A percentile compares a stretch with the other conserved stretches of the same genome.
These are phyloP conservation scores for Rhizophagus clarus DNA, from an alignment of 192 early-diverging fungal species.

Conservation along the genomic window DNA sequence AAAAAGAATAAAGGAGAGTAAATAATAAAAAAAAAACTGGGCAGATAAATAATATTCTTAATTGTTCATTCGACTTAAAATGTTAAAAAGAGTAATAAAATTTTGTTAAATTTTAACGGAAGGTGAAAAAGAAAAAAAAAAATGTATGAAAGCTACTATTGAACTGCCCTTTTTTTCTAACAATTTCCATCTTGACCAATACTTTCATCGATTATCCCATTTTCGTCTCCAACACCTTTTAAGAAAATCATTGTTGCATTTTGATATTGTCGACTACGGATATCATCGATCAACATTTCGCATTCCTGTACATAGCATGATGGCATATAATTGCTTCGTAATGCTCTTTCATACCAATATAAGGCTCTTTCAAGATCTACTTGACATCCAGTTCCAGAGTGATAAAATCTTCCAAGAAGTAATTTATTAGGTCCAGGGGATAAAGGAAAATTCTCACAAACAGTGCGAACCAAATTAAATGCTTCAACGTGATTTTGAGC, in stretches of 20 bases:
- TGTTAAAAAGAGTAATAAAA: no score
- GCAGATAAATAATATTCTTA: no score
- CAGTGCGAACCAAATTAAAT: neutral
- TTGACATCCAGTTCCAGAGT: slow-evolving; percentile 7
- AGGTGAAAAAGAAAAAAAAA: neutral
- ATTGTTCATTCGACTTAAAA: no score
- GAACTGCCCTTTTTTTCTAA: neutral
- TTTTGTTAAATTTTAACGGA: no score
- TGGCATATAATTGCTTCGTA: slow-evolving; percentile 2
- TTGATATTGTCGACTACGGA: neutral
- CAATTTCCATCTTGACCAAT: neutral
- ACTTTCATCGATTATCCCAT: neutral
- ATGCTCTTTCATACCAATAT: slow-evolving; percentile 18
- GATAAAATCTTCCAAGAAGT: slow-evolving; percentile 7
- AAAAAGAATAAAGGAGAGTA: no score
- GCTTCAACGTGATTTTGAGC: neutral
- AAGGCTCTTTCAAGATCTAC: slow-evolving; percentile 8
- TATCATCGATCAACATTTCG: slow-evolving; percentile 1
- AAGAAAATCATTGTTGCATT: neutral
- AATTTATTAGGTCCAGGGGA: slow-evolving; percentile 9
- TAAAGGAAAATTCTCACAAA: neutral
- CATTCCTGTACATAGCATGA: neutral
- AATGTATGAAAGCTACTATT: neutral
- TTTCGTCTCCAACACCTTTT: neutral
- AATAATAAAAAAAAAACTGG: no score